Base-by-base conservation (phyloP, 768 basidiomycete genomes). In the Leucosporidium scottii region DNA sequence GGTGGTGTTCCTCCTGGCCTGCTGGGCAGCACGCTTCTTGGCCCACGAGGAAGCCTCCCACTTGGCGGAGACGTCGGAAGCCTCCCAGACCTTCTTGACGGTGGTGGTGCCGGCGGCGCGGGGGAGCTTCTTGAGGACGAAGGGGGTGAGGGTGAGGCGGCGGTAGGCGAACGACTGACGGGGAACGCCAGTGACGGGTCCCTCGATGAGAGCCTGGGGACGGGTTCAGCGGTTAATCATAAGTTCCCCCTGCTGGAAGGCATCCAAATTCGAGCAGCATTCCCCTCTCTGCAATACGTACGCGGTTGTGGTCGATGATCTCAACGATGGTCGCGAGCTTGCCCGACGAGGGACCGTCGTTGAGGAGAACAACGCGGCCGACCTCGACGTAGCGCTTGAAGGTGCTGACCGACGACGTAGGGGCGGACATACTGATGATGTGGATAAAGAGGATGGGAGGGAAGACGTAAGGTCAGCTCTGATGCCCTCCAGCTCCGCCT, bases 251-350 rank as follows among this genome's bases (percentile, higher is more conserved):
- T 44, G 39, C 39, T 44, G 39, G 13, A 51, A 9, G 4, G n/a
- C 50, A 51, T 51, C 50, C 50, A 4, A 9, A 7, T 51, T 27
- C 23, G 15, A 18, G 21, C 50, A 51, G 25, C 25, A 21, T 9
- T 27, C 8, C 39, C 39, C 39, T 13, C 10, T 44, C 34, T 34
- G 34, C 10, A 28, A 48, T 21, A 79, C 89, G 69, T 78, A 96
- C 94, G 79, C 93, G 86, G 84, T 93, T 94, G 84, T 98, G 94
- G 85, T 98, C 96, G 73, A 98, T 93, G 80, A 98, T 93, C 81
- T 98, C 93, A 60, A 86, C 87, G 79, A 99, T 93, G 72, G 92
- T 88, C 64, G 96, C 96, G 75, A 96, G 90, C 80, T 87, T 89
- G 74, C 93, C 93, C 55, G 85, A 82, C 67, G 81, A 85, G 65